Evolutionary conservation across 2,329 filamentous ascomycete genomes (phyloP), one percentile per base, ranked within the genome.

Genomic region (Talaromyces sp.): DNA sequence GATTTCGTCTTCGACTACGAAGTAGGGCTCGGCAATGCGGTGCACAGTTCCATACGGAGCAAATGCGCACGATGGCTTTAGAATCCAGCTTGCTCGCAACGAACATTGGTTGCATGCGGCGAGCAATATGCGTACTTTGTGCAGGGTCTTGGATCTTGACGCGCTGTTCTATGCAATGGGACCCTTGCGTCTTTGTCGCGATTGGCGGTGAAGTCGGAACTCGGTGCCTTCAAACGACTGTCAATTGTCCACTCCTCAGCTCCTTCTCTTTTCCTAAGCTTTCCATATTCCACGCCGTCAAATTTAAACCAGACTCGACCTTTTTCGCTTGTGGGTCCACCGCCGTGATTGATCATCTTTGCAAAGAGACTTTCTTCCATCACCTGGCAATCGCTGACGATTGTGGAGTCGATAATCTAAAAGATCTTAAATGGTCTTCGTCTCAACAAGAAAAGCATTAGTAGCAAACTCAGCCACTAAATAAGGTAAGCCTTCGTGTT

Each of bases 131-230:
- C 50, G 13, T 41, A 43, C 56, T 19, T n/a, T 45, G 56, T 33
- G 17, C 17, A 59, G 37, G 27, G 39, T 59, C 25, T 59, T 45
- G n/a, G 25, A 25, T 59, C 33, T 19, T n/a, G 56, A 59, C 56
- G 45, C 56, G 37, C 45, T 59, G 39, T 59, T 45, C 27, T 59
- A 63, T 57, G 61, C 37, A 27, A 19, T 39, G 27, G 61, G 61
- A 39, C 31, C 61, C 61, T 63, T 63, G 61, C 50, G 39, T 49
- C 50, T 31, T 17, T 19, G 9, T 59, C 56, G 57, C 52, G 61
- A 57, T 63, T 57, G 50, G 61, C 61, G 61, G 61, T 63, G 50
- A 56, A 45, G 49, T 45, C 22, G 6, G 35, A 52, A 41, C 56
- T 58, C 25, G 35, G 15, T 59, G 11, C 22, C 22, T 3, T 43